Conservation (phyloP, 495 filamentous ascomycete genomes). For the Xylona heveae region DNA sequence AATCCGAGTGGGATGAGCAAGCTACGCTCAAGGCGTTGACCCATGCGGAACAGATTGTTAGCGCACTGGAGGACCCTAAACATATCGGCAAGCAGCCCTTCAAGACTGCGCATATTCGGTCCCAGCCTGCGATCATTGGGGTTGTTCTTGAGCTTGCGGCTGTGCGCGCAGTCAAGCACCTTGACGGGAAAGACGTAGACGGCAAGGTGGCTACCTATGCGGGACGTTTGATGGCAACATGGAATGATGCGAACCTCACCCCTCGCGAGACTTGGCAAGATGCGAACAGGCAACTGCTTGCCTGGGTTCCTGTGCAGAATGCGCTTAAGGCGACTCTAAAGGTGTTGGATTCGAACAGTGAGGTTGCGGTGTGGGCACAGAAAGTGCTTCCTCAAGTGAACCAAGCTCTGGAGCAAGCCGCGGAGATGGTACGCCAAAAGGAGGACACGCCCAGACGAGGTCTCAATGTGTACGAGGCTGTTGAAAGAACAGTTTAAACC, state of each 20-base stretch:
- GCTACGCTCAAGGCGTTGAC: slow-evolving; percentile 11
- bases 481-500: too few species aligned
- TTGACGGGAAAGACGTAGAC: slow-evolving; percentile 13
- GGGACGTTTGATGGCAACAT: slow-evolving; percentile 11
- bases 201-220: slow-evolving; percentile 17
- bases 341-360: not conserved
- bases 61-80: slow-evolving; percentile 13
- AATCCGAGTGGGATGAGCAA: slow-evolving; percentile 9
- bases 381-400: too few species aligned
- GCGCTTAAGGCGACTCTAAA: not conserved
- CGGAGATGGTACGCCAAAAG: too few species aligned
- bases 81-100: slow-evolving; percentile 9
- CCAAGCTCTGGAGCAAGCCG: too few species aligned
- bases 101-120: slow-evolving; percentile 10
- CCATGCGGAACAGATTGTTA: slow-evolving; percentile 13
- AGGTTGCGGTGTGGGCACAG: not conserved
- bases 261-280: not conserved
- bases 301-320: not conserved
- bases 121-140: slow-evolving; percentile 13
- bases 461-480: too few species aligned
- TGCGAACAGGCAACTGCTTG: not conserved
- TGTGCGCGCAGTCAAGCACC: slow-evolving; percentile 10
- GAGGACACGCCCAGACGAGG: too few species aligned
- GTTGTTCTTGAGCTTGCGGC: slow-evolving; percentile 17
- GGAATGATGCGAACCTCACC: not conserved